phyloP scores from a whole-genome alignment of 2,329 filamentous ascomycete species.

The Trichocomaceae sp. region DNA sequence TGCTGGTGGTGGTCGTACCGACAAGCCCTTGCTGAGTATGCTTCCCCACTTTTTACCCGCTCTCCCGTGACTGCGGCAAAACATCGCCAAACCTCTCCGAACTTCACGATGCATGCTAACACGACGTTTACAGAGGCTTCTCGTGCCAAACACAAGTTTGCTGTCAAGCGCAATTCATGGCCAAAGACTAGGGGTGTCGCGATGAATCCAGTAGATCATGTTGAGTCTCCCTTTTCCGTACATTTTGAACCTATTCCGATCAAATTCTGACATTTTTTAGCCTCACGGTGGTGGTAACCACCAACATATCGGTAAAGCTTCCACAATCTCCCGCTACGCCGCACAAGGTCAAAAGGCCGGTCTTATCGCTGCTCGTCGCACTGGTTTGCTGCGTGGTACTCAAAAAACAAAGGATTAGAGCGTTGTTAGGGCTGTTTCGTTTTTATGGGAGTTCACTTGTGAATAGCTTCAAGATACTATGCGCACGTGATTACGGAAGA shows the following conservation, averaged over 20 bases:
- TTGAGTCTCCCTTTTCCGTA: background rate
- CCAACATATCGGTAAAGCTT: constrained; percentile 99
- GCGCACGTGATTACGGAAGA: no score
- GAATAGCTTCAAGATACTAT: no score
- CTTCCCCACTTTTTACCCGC: constrained; percentile 6
- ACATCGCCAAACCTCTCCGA: background rate
- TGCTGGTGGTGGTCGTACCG: constrained; percentile 97
- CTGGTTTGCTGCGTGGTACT: constrained; percentile 99
- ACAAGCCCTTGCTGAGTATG: constrained; percentile 94
- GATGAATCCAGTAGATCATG: constrained; percentile 99
- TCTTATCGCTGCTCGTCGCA: constrained; percentile 99
- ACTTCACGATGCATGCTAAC: constrained; percentile 30
- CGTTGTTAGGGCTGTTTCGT: constrained; percentile 50
- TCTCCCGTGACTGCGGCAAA: background rate
- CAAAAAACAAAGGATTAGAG: constrained; percentile 98
- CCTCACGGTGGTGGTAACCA: constrained; percentile 99
- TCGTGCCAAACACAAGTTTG: constrained; percentile 99
- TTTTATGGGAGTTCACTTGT: constrained; percentile 33
- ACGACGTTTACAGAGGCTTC: constrained; percentile 69
- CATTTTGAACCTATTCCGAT: background rate
- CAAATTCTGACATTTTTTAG: constrained; percentile 24
- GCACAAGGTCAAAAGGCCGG: constrained; percentile 98
- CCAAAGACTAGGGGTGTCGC: constrained; percentile 99
- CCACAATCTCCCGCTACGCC: constrained; percentile 97
- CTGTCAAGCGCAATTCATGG: constrained; percentile 99